phyloP scores from a whole-genome alignment of 805 yeast species.

The Pichia occidentalis region DNA sequence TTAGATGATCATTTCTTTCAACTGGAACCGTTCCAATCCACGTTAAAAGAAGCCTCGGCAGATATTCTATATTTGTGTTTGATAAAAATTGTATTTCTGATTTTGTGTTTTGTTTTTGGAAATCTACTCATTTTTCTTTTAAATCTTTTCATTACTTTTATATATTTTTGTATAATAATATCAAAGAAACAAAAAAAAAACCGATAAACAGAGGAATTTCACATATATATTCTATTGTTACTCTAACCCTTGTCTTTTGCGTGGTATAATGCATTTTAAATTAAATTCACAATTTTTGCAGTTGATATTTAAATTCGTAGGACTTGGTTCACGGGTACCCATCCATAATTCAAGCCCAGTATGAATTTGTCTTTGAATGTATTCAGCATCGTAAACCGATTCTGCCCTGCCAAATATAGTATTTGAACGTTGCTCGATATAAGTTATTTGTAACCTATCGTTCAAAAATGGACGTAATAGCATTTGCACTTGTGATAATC shows the following conservation, averaged over 20 bases:
- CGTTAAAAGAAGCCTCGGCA: not conserved
- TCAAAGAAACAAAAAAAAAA: too few relatives aligned
- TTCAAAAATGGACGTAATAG: constrained; percentile 33
- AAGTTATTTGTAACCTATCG: constrained; percentile 34
- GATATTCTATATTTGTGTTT: too few relatives aligned
- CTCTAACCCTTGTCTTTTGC: not conserved
- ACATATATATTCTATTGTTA: not conserved
- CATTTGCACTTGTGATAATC: constrained; percentile 43
- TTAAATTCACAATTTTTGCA: constrained; percentile 50
- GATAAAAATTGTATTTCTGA: too few relatives aligned
- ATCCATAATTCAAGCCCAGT: constrained; percentile 48
- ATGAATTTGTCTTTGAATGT: constrained; percentile 27
- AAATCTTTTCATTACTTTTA: too few relatives aligned
- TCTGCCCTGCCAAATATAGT: too few relatives aligned
- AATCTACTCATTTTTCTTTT: too few relatives aligned
- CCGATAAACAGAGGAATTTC: not conserved
- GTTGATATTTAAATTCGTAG: constrained; percentile 34
- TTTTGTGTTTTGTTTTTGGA: too few relatives aligned
- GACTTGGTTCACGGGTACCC: constrained; percentile 46
- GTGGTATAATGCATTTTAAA: constrained; percentile 9
- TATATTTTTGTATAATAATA: too few relatives aligned
- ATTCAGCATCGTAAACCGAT: constrained; percentile 31
- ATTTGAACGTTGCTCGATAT: constrained; percentile 2
- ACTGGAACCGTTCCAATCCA: constrained; percentile 2
- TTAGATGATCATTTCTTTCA: not conserved